Percentiles rank a stretch among this genome's conserved stretches.
Conservation (phyloP, 306 rosid species). For the Castanea mollissima region DNA sequence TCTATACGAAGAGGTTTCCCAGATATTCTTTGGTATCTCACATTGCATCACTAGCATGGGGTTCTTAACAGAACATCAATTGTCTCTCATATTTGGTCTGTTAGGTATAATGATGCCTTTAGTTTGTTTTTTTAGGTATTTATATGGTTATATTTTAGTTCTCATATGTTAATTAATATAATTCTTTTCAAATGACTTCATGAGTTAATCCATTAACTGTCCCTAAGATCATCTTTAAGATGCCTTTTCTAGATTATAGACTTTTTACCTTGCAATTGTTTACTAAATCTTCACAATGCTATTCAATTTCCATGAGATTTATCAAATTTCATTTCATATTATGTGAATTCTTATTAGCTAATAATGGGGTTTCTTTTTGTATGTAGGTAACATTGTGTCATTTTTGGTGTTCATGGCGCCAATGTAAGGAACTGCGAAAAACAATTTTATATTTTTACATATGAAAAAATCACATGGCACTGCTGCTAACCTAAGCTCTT, state of each 20-base stretch:
- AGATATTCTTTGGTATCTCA: no score
- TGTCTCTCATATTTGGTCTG: conserved; percentile 58
- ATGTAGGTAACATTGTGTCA: conserved; percentile 59
- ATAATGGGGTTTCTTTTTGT: background rate
- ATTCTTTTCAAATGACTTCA: background rate
- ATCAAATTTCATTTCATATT: no score
- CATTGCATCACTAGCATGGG: background rate
- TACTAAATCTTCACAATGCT: conserved; percentile 5
- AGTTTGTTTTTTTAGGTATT: no score
- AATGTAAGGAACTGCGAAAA: conserved; percentile 44
- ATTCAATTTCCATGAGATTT: no score
- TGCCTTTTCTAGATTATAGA: background rate
- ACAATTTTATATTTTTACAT: background rate
- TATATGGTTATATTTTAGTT: background rate
- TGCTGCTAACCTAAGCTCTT: background rate
- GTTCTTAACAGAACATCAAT: conserved; percentile 28
- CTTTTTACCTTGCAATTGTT: background rate
- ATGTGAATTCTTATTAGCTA: no score
- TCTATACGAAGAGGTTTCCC: no score
- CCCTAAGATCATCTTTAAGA: background rate
- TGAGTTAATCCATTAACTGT: background rate
- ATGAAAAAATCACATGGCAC: background rate
- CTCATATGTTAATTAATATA: background rate
- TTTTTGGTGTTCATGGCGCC: conserved; percentile 76
- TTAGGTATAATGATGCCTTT: conserved; percentile 37